phyloP scores from a whole-genome alignment of 2,329 filamentous ascomycete genomes.

The Lachnellula occidentalis region DNA sequence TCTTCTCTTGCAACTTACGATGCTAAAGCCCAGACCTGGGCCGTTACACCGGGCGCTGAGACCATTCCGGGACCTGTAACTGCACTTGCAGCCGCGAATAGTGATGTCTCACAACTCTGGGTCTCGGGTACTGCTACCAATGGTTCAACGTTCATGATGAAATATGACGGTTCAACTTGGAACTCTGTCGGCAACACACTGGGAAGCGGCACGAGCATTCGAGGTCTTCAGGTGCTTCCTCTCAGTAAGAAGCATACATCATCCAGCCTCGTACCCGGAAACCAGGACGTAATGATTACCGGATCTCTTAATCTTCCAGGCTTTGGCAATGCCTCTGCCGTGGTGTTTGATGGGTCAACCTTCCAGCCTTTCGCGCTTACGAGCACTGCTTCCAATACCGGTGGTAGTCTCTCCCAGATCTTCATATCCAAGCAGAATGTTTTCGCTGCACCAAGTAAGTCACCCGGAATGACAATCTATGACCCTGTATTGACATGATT shows the following conservation, averaged over 20 bases:
- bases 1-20: conserved; percentile 71
- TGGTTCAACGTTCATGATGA: conserved; percentile 71
- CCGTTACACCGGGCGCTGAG: conserved; percentile 53
- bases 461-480: not conserved
- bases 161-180: conserved; percentile 73
- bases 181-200: conserved; percentile 59
- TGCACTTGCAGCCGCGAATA: conserved; percentile 67
- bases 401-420: conserved; percentile 72
- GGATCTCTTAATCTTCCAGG: conserved; percentile 70
- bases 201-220: conserved; percentile 60
- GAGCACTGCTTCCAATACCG: conserved; percentile 55
- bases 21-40: conserved; percentile 61
- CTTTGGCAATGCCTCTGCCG: conserved; percentile 80
- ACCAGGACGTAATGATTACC: conserved; percentile 75
- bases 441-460: conserved; percentile 61
- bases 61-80: conserved; percentile 75
- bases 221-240: conserved; percentile 75
- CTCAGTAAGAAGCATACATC: conserved; percentile 62
- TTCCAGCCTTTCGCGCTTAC: conserved; percentile 79
- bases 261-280: conserved; percentile 56
- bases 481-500: conserved; percentile 18
- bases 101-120: conserved; percentile 72
- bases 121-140: conserved; percentile 66
- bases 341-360: conserved; percentile 76
- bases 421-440: conserved; percentile 79